These are phyloP conservation scores for Ramularia collo-cygni DNA, from an alignment of 2,329 filamentous ascomycete species.

Conservation along the genomic window DNA sequence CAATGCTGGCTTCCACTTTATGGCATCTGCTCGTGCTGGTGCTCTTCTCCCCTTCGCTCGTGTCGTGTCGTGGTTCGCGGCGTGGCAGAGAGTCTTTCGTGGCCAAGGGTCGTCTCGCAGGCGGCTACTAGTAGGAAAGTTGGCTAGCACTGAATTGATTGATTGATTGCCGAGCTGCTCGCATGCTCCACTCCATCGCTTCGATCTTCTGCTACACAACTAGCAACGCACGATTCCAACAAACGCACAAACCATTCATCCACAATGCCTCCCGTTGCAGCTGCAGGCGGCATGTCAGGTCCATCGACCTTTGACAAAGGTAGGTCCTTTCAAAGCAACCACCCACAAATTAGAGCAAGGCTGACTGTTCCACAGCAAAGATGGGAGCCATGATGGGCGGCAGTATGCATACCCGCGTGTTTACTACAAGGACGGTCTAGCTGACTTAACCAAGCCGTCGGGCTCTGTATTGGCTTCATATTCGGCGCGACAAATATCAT, in stretches of 20 bases:
- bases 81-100: no score
- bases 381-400: constrained; percentile 99
- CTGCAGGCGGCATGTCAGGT: constrained; percentile 36
- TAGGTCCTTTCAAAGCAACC: constrained; percentile 33
- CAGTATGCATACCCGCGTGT: constrained; percentile 54
- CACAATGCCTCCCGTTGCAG: constrained; percentile 30
- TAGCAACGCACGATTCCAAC: no score
- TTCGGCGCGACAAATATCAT: constrained; percentile 91
- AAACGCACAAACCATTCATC: not conserved
- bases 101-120: no score
- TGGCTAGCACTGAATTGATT: no score
- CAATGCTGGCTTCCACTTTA: no score
- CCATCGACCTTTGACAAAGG: constrained; percentile 67
- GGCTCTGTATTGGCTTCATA: constrained; percentile 94
- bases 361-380: constrained; percentile 58
- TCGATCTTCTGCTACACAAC: no score
- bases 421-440: not conserved
- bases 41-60: no score
- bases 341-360: constrained; percentile 9
- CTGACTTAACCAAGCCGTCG: constrained; percentile 61
- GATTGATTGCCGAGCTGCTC: no score
- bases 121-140: no score
- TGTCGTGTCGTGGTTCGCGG: no score
- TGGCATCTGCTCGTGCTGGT: no score
- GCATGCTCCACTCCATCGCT: no score